A percentile compares a stretch with the other conserved stretches of the same genome.
phyloP scores from a whole-genome alignment of 2,329 filamentous ascomycete species.

The Pseudogymnoascus sp. region DNA sequence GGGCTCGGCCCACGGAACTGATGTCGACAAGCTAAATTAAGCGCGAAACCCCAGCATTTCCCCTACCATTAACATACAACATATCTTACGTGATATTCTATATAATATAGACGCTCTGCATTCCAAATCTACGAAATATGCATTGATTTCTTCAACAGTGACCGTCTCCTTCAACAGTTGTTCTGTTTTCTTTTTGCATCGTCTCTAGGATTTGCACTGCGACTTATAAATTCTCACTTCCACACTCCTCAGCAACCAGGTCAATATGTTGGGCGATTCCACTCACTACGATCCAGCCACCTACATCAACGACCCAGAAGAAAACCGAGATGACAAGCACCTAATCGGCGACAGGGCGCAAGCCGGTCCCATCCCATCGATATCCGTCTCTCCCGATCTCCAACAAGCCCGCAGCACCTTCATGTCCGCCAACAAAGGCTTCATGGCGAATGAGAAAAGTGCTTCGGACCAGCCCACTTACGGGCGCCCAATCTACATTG shows the following conservation, averaged over 20 bases:
- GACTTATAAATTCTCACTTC: neutral
- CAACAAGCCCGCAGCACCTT: neutral
- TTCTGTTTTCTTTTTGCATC: neutral
- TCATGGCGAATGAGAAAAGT: neutral
- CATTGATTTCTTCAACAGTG: neutral
- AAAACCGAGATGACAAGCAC: neutral
- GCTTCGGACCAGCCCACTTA: neutral
- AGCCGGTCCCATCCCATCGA: neutral
- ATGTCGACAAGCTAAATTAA: neutral
- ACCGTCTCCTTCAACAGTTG: neutral
- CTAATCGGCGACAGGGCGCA: neutral
- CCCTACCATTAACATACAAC: neutral
- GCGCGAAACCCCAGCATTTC: neutral
- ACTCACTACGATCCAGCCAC: conserved; percentile 4
- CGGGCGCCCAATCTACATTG: neutral
- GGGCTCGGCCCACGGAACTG: neutral
- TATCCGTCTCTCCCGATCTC: neutral
- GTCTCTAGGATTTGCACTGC: neutral
- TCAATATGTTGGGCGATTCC: neutral
- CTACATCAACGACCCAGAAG: neutral
- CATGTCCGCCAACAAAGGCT: conserved; percentile 1
- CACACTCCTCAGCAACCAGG: neutral
- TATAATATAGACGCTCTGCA: neutral
- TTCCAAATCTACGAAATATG: neutral
- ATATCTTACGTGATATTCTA: neutral